Percentiles rank a stretch among this genome's conserved stretches.
phyloP scores from a whole-genome alignment of 345 rosid species.

The Boechera divaricarpa region DNA sequence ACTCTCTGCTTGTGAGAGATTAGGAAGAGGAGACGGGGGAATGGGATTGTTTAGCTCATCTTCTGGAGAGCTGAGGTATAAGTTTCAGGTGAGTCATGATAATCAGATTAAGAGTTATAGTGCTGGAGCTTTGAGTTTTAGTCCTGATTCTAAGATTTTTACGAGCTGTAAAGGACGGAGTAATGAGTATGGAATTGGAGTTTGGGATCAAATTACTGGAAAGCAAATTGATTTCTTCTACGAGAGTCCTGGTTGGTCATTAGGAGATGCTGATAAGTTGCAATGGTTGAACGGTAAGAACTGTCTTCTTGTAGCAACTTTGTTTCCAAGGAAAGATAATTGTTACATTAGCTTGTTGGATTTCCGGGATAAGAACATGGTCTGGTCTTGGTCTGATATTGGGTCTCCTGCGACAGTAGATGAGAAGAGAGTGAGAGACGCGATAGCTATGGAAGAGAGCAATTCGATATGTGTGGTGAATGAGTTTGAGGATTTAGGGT shows the following conservation, averaged over 20 bases:
- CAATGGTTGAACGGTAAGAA: slow-evolving; percentile 79
- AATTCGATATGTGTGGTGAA: slow-evolving; percentile 91
- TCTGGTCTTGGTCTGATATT: slow-evolving; percentile 95
- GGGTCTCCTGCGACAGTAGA: slow-evolving; percentile 61
- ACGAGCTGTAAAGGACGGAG: slow-evolving; percentile 92
- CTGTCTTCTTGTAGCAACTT: slow-evolving; percentile 86
- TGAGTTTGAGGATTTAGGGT: slow-evolving; percentile 94
- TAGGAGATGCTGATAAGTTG: slow-evolving; percentile 95
- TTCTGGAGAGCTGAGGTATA: slow-evolving; percentile 71
- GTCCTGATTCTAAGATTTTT: slow-evolving; percentile 67
- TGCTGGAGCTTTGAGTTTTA: slow-evolving; percentile 84
- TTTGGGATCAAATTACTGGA: slow-evolving; percentile 91
- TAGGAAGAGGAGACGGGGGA: slow-evolving; percentile 92
- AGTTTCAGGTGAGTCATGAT: slow-evolving; percentile 81
- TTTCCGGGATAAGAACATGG: slow-evolving; percentile 84
- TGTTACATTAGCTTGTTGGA: slow-evolving; percentile 94
- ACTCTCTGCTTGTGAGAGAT: slow-evolving; percentile 75
- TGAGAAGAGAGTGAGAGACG: slow-evolving; percentile 92
- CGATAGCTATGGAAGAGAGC: slow-evolving; percentile 87
- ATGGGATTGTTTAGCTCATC: slow-evolving; percentile 86
- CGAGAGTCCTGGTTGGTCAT: slow-evolving; percentile 84
- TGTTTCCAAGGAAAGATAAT: slow-evolving; percentile 96
- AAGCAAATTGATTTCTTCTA: slow-evolving; percentile 88
- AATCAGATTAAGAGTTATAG: slow-evolving; percentile 78
- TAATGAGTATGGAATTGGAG: slow-evolving; percentile 94